Conservation (phyloP, 805 yeast genomes). For the Candida insectorum region DNA sequence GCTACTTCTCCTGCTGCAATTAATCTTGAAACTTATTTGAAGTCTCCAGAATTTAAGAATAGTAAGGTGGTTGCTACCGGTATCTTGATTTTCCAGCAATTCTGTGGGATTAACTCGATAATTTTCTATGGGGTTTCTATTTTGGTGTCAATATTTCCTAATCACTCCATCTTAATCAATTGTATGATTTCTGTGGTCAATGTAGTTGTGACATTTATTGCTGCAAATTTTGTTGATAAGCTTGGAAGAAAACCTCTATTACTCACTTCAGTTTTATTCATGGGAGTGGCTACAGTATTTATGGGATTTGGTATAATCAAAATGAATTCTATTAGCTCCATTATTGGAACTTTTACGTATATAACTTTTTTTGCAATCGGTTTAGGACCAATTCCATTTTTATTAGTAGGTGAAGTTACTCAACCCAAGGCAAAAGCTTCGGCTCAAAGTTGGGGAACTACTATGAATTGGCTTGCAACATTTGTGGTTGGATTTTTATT, state of each 20-base stretch:
- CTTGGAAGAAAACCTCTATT: slow-evolving; percentile 67
- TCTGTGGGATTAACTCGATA: slow-evolving; percentile 89
- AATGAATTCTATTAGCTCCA: slow-evolving; percentile 47
- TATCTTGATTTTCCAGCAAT: slow-evolving; percentile 80
- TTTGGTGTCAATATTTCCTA: slow-evolving; percentile 67
- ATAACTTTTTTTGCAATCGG: slow-evolving; percentile 89
- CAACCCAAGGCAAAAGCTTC: slow-evolving; percentile 73
- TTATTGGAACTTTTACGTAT: slow-evolving; percentile 64
- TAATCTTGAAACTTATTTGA: slow-evolving; percentile 43
- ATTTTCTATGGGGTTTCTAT: slow-evolving; percentile 91
- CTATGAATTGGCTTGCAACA: slow-evolving; percentile 88
- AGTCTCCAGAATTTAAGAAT: slow-evolving; percentile 47
- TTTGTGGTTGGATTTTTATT: slow-evolving; percentile 77
- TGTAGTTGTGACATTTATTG: slow-evolving; percentile 64
- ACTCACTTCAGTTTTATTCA: slow-evolving; percentile 57
- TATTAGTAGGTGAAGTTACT: slow-evolving; percentile 84
- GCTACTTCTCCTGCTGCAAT: slow-evolving; percentile 12
- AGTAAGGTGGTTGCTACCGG: slow-evolving; percentile 67
- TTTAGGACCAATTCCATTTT: slow-evolving; percentile 92
- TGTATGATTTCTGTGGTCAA: slow-evolving; percentile 74
- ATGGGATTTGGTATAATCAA: slow-evolving; percentile 65
- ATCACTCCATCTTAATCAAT: slow-evolving; percentile 66
- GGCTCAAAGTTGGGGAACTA: slow-evolving; percentile 92
- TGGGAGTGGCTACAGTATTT: slow-evolving; percentile 62
- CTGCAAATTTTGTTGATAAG: slow-evolving; percentile 75